phyloP scores from a whole-genome alignment of 1,284 basidiomycete genomes.

The Puccinia polysora region DNA sequence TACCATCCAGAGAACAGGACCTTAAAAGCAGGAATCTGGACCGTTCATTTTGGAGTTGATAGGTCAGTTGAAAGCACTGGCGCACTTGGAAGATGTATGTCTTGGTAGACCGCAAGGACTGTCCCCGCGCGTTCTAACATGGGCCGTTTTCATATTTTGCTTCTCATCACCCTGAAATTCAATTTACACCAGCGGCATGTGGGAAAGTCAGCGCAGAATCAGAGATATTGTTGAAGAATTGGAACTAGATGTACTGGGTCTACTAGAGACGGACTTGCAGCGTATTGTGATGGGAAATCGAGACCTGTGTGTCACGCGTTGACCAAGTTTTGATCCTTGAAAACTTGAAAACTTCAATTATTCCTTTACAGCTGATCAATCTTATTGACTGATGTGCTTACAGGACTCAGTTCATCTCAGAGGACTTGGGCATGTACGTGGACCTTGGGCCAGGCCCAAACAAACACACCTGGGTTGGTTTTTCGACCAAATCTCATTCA shows the following conservation, averaged over 20 bases:
- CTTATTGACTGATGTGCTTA: constrained; percentile 36
- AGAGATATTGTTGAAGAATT: constrained; percentile 61
- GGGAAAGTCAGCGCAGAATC: constrained; percentile 76
- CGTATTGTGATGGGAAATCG: constrained; percentile 82
- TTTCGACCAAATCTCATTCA: neutral
- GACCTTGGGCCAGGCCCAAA: constrained; percentile 78
- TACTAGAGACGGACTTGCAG: constrained; percentile 80
- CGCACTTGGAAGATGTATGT: neutral
- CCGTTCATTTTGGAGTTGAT: constrained; percentile 65
- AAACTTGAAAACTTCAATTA: neutral
- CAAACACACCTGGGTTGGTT: constrained; percentile 70
- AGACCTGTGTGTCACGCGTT: constrained; percentile 63
- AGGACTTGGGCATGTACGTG: constrained; percentile 71
- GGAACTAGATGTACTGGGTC: constrained; percentile 53
- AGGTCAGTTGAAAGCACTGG: constrained; percentile 17
- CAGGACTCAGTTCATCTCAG: constrained; percentile 68
- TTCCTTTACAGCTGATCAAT: neutral
- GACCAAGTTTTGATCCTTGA: neutral
- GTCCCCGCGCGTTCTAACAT: neutral
- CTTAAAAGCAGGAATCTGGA: constrained; percentile 86
- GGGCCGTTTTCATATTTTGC: neutral
- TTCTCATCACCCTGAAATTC: neutral
- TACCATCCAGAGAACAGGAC: constrained; percentile 66
- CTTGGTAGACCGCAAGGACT: neutral
- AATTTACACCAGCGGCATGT: constrained; percentile 63